Conservation (phyloP, 352 stramenopile genomes). For the Globisporangium irregulare region DNA sequence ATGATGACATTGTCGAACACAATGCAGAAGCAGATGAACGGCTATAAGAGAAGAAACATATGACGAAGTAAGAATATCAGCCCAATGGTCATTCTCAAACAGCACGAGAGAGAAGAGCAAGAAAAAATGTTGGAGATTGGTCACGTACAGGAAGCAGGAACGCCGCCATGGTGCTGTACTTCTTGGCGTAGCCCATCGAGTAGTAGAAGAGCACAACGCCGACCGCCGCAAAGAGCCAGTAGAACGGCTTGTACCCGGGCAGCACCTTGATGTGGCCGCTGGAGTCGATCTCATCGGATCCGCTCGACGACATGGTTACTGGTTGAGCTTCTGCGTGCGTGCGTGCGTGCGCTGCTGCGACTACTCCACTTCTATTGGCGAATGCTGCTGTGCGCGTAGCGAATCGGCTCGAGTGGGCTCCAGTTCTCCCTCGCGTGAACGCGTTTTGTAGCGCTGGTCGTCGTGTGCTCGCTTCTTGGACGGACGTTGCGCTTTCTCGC, state of each 20-base stretch:
- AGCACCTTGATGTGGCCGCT: constrained; percentile 45
- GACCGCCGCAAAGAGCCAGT: constrained; percentile 62
- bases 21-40: constrained; percentile 78
- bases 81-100: not conserved
- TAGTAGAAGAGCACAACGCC: constrained; percentile 72
- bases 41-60: constrained; percentile 27
- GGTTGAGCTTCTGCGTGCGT: not conserved
- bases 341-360: not conserved
- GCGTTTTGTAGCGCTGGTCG: not conserved
- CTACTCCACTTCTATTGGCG: not conserved
- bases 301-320: constrained; percentile 5
- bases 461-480: not conserved
- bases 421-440: constrained; percentile 4
- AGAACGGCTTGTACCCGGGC: constrained; percentile 52
- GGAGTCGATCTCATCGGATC: constrained; percentile 8
- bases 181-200: constrained; percentile 67
- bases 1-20: constrained; percentile 82
- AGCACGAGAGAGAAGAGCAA: constrained; percentile 3
- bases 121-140: not conserved
- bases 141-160: constrained; percentile 72
- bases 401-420: not conserved
- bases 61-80: not conserved
- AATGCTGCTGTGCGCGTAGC: not conserved
- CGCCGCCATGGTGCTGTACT: constrained; percentile 67
- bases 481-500: constrained; percentile 2